Conservation (phyloP, 2,329 filamentous ascomycete species). For the Fusarium brachygibbosum region DNA sequence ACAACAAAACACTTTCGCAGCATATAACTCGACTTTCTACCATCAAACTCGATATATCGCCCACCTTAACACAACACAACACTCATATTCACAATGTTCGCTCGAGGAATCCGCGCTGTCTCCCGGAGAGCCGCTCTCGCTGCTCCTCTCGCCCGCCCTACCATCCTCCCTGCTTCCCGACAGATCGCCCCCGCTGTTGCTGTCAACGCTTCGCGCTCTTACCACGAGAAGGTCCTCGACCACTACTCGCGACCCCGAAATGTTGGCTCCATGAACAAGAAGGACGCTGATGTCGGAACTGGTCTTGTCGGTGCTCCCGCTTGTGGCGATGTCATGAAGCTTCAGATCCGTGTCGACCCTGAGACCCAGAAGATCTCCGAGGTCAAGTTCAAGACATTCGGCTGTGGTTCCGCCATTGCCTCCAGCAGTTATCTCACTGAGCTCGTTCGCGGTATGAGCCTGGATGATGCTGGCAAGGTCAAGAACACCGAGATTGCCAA, state of each 20-base stretch:
- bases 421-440: conserved; percentile 95
- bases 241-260: conserved; percentile 68
- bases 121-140: conserved; percentile 61
- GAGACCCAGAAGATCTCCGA: conserved; percentile 90
- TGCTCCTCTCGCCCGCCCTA: conserved; percentile 55
- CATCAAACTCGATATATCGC: conserved; percentile 19
- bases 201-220: conserved; percentile 60
- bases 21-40: conserved; percentile 3
- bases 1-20: conserved; percentile 1
- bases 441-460: conserved; percentile 91
- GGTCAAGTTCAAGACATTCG: conserved; percentile 98
- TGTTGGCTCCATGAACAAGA: conserved; percentile 74
- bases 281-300: conserved; percentile 85
- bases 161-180: conserved; percentile 56
- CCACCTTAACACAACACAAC: conserved; percentile 6
- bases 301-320: conserved; percentile 91
- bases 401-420: conserved; percentile 94
- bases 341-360: conserved; percentile 85
- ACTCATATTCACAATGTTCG: conserved; percentile 58
- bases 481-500: conserved; percentile 99
- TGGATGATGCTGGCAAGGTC: conserved; percentile 93
- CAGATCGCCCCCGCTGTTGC: conserved; percentile 59
- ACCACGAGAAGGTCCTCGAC: conserved; percentile 67
- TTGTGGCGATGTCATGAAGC: conserved; percentile 92
- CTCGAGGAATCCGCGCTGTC: conserved; percentile 60